Evolutionary conservation across 2,329 filamentous ascomycete genomes (phyloP), one percentile per base, ranked within the genome.

Genomic region (Epichloe sylvatica): DNA sequence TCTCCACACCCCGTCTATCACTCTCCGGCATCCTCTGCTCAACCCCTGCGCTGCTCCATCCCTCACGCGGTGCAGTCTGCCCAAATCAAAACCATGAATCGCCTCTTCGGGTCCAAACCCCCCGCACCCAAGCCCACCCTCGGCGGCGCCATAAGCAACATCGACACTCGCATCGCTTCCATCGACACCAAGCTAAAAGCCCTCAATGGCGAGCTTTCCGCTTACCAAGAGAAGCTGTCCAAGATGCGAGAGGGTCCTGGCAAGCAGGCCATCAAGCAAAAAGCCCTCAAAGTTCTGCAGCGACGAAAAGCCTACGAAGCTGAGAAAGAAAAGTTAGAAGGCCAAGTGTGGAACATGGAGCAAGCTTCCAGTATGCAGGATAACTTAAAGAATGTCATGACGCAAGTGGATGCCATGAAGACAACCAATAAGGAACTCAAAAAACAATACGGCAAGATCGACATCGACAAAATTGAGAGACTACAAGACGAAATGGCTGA

Each of bases 401-500:
- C 89, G 17, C 96, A 92, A 30, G 90, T 97, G 42, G 91, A 97
- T 65, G 90, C 91, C 11, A 91, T 98, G 80, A 94, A 96, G 77
- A 89, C 85, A 2, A 96, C 91, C 23, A 95, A 92, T 61, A 95
- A 95, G 71, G 84, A 88, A 61, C 77, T 98, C 55, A 82, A 82
- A 63, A 86, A 87, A 67, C 91, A 97, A 73, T 97, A 97, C 64
- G 91, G 91, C 59, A 96, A 96, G 73, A 86, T 98, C 56, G 85
- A 98, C 62, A 84, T 98, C 49, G 92, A 97, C 68, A 89, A 94
- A 76, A 97, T 98, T 59, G 92, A 98, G 76, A 77, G 84, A 57
- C 78, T 98, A 76, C 91, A 98, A 77, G 92, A 98, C 65, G 91
- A 98, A 70, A 97, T 98, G 92, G 90, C 90, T 5, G 92, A 98